phyloP scores from a whole-genome alignment of 192 early-diverging fungal genomes.

The Coemansia erecta region DNA sequence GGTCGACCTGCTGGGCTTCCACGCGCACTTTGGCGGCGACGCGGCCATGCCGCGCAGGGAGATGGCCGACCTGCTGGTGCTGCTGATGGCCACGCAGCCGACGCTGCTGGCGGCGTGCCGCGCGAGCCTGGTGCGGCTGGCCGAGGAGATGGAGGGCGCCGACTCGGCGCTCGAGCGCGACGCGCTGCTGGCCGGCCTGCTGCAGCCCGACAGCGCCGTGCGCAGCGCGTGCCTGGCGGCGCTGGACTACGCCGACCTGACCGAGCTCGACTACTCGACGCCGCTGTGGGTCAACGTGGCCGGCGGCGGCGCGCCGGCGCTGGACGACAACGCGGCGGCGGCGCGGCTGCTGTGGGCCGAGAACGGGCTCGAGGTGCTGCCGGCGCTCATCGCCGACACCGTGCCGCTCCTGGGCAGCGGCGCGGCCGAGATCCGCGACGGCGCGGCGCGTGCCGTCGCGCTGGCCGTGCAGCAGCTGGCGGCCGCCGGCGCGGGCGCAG shows the following conservation, averaged over 20 bases:
- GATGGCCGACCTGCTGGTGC: constrained; percentile 61
- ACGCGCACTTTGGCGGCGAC: constrained; percentile 50
- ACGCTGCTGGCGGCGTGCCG: constrained; percentile 29
- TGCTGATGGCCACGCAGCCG: constrained; percentile 61
- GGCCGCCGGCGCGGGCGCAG: background rate
- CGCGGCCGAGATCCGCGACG: constrained; percentile 26
- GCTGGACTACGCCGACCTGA: constrained; percentile 49
- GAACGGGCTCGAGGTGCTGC: constrained; percentile 34
- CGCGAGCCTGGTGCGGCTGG: constrained; percentile 56
- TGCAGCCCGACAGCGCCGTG: constrained; percentile 38
- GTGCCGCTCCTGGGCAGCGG: constrained; percentile 25
- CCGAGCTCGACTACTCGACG: constrained; percentile 22
- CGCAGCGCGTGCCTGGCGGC: constrained; percentile 44
- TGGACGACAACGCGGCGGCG: constrained; percentile 40
- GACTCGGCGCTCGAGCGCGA: constrained; percentile 36
- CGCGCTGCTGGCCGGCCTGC: constrained; percentile 31
- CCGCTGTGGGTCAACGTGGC: constrained; percentile 38
- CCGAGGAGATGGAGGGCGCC: constrained; percentile 54
- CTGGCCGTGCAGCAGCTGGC: constrained; percentile 14
- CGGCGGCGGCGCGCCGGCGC: constrained; percentile 15
- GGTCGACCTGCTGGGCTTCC: constrained; percentile 63
- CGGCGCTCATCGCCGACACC: constrained; percentile 24
- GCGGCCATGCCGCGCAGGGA: constrained; percentile 58
- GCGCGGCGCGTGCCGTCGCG: constrained; percentile 27
- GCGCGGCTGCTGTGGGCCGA: constrained; percentile 42